Conservation (phyloP, 2,329 filamentous ascomycete genomes). For the Magnaporthiopsis rhizophila region DNA sequence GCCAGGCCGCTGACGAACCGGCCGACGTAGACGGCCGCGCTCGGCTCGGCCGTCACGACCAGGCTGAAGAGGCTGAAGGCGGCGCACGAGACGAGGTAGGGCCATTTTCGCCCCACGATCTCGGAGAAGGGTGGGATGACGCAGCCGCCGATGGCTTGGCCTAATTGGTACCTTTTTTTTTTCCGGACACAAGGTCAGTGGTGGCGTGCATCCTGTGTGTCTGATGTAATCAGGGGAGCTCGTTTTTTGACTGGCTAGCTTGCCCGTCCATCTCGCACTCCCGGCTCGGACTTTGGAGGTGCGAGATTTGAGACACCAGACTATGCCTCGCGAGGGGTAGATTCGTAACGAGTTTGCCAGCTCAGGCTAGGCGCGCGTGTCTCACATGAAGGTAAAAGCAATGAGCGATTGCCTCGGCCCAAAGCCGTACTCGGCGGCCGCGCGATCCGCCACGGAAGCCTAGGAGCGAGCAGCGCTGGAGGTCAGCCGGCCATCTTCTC, state of each 20-base stretch:
- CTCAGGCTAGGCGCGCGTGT: too few species aligned
- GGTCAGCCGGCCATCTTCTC: background rate
- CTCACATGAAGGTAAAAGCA: slow-evolving; percentile 19
- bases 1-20: slow-evolving; percentile 34
- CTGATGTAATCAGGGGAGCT: background rate
- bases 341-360: background rate
- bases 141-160: slow-evolving; percentile 28
- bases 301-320: background rate
- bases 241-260: background rate
- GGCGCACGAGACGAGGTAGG: slow-evolving; percentile 25
- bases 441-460: slow-evolving; percentile 14
- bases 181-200: background rate
- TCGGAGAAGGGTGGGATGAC: slow-evolving; percentile 30
- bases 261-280: background rate
- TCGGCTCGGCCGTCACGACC: slow-evolving; percentile 23
- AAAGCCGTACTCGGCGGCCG: slow-evolving; percentile 13
- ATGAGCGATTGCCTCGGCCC: slow-evolving; percentile 14
- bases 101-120: slow-evolving; percentile 25
- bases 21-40: slow-evolving; percentile 27
- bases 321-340: background rate
- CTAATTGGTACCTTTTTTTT: slow-evolving; percentile 23
- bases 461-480: background rate
- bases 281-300: background rate
- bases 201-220: background rate
- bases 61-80: slow-evolving; percentile 26